Evolutionary conservation across 257 asterid genomes (phyloP), one percentile per base, ranked within the genome.

Genomic region (Oldenlandia corymbosa): DNA sequence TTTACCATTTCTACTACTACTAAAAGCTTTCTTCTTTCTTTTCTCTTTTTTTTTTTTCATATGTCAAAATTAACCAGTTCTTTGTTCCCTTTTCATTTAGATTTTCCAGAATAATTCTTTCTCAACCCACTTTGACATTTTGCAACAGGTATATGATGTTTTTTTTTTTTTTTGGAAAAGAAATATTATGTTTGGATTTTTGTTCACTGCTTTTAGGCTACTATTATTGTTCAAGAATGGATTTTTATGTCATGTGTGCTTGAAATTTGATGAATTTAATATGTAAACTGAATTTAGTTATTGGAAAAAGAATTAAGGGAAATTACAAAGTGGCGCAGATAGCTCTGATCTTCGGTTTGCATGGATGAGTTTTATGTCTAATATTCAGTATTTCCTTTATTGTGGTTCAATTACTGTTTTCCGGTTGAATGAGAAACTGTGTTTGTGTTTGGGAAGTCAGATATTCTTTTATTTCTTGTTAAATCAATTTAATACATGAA

Each of bases 281-380:
- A 27, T 23, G 23, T 6, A 10, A 10, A 43, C 0, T 50, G 27
- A 24, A 9, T 27, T 60, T 66, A 64, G 55, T 32, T 53, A 27
- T 36, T 42, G 17, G n/a, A 4, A 61, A 11, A 61, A 54, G 16
- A 58, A 36, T 17, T n/a, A n/a, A n/a, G 34, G 11, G 11, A 42
- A 27, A 54, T 1, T 53, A 13, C 31, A 7, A 6, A 34, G 68
- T 52, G 39, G 2, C 7, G 18, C 10, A n/a, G 18, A 54, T 42
- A 72, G 65, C 54, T 60, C 53, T 58, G 65, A 62, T 72, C 63
- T 72, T 72, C 61, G 56, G 5, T 28, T 28, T 57, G 61, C 52
- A 64, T 42, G 62, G 43, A 16, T 24, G 51, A 43, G 60, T 10
- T 18, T 23, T 32, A 9, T 1, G 17, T 27, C 20, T 62, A 10